These are phyloP conservation scores for Setaria viridis DNA, from an alignment of 202 grass and related monocot genomes.

Conservation along the genomic window DNA sequence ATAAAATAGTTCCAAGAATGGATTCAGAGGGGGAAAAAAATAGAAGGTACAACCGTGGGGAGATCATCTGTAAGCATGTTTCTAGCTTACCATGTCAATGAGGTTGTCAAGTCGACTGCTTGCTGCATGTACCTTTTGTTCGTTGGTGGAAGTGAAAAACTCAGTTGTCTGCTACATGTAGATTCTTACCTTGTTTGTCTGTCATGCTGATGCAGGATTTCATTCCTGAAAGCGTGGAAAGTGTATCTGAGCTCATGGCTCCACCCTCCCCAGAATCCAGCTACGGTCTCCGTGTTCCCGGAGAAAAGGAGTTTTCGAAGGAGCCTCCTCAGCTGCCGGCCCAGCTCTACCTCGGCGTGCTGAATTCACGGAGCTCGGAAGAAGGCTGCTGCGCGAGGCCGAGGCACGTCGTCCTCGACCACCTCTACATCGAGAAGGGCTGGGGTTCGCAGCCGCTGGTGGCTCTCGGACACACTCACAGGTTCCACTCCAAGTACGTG, in stretches of 20 bases:
- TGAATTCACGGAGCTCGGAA: conserved; percentile 55
- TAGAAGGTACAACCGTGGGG: no score
- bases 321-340: conserved; percentile 71
- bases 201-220: conserved; percentile 57
- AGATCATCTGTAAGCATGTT: neutral
- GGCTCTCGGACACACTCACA: conserved; percentile 68
- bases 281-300: conserved; percentile 62
- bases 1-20: neutral
- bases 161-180: neutral
- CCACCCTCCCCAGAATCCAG: conserved; percentile 72
- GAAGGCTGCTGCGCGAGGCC: conserved; percentile 56
- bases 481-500: conserved; percentile 73
- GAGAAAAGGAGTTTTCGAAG: conserved; percentile 80
- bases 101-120: neutral
- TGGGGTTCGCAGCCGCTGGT: conserved; percentile 65
- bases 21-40: neutral
- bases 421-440: conserved; percentile 81
- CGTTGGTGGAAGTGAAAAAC: neutral
- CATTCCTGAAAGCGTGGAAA: conserved; percentile 71
- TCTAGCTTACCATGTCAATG: neutral
- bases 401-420: conserved; percentile 74
- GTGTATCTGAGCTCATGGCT: conserved; percentile 68
- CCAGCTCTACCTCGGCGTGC: conserved; percentile 66
- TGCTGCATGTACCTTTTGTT: neutral
- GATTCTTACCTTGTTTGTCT: neutral